Percentiles rank a stretch among this genome's conserved stretches.
phyloP scores from a whole-genome alignment of 2,329 filamentous ascomycete species.

The Mollisiaceae sp. region DNA sequence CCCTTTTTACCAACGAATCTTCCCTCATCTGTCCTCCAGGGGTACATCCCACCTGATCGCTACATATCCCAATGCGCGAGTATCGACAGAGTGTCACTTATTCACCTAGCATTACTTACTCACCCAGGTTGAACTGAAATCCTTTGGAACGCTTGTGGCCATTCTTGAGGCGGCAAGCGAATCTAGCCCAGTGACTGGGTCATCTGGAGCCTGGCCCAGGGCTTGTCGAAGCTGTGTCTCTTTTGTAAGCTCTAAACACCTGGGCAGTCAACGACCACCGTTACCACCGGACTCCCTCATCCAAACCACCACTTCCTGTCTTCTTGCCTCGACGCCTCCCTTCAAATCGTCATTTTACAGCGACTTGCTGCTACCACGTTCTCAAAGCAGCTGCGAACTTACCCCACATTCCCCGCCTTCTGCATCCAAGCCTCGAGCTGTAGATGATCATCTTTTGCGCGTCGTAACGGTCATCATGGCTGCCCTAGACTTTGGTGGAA shows the following conservation, averaged over 20 bases:
- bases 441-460: not conserved
- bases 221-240: conserved; percentile 3
- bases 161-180: not conserved
- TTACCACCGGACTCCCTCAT: not conserved
- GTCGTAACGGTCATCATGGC: conserved; percentile 50
- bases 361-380: not conserved
- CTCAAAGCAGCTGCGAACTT: conserved; percentile 1
- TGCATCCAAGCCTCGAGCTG: conserved; percentile 6
- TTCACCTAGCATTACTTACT: not conserved
- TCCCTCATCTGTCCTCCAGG: too few relatives aligned
- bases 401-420: conserved; percentile 31
- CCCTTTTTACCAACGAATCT: not conserved
- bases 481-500: conserved; percentile 75
- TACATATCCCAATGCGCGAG: not conserved
- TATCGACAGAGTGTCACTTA: too few relatives aligned
- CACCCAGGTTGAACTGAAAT: not conserved
- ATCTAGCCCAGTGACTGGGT: conserved; percentile 1
- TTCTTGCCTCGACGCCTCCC: not conserved
- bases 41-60: not conserved
- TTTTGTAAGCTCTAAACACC: conserved; percentile 4
- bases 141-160: not conserved
- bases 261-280: not conserved
- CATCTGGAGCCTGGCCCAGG: conserved; percentile 1
- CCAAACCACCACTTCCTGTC: not conserved
- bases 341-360: not conserved